Base-by-base conservation (phyloP, 2,329 filamentous ascomycete species). In the Colletotrichum abscissum region DNA sequence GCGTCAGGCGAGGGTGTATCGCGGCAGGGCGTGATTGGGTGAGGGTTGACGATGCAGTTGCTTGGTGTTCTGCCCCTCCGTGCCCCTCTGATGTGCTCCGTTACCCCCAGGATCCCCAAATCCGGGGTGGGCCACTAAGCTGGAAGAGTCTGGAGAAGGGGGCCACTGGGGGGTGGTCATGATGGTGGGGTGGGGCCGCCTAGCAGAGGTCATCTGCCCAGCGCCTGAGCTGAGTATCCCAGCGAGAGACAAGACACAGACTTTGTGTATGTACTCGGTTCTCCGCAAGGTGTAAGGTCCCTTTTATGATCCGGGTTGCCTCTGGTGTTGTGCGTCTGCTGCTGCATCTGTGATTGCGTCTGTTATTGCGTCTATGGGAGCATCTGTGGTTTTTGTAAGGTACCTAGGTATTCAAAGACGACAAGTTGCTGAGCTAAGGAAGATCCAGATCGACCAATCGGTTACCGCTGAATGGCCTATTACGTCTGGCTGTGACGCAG, bases 21-120 rank as follows among this genome's bases (percentile, higher is more conserved):
- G 63, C 33, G 12, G 26, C 35, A 49, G 19, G n/a, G 14, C 26
- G 19, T 71, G 46, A 68, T 71, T 71, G 63, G 63, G 24, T 35
- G 56, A 22, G n/a, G 42, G 7, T 30, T 64, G 52, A 24, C 38
- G 38, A 55, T 59, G 67, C 62, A 26, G 63, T 35, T 35, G 60
- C 33, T 24, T 57, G 56, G 46, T 49, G 35, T 69, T 56, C 42
- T 49, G 16, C 42, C 16, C 42, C 42, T n/a, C 42, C 42, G 42
- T 49, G 16, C 42, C 16, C 42, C 42, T n/a, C 42, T 46, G 33
- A 38, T 42, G 38, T 16, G 16, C 42, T 49, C 42, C 42, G 16
- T 19, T 49, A 19, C 22, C 69, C 63, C 69, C 63, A 56, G 64
- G 56, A 64, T 72, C 66, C 54, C 69, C 58, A 60, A 59, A 69